Base-by-base conservation (phyloP, 192 early-diverging fungal genomes). In the Cladochytrium replicatum region DNA sequence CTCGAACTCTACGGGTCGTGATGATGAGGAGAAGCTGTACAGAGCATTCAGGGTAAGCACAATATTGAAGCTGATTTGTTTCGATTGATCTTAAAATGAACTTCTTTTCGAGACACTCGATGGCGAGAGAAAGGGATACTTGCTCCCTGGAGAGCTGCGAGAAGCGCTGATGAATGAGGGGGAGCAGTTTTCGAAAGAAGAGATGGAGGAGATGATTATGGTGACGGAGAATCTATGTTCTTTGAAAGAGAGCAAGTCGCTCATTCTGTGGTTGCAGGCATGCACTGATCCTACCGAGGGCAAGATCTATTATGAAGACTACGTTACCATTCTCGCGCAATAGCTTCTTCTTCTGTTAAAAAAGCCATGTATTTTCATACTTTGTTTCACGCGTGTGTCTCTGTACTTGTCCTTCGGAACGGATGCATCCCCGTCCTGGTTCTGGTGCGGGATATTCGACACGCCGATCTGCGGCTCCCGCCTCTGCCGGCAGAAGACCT, bases 161-260 rank as follows among this genome's bases (percentile, higher is more conserved):
- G 15, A 41, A 22, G 58, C 32, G 19, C 46, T 77, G 54, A 62
- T 45, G 42, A 46, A 46, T 2, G 61, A 70, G 29, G 70, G 70
- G 2, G 74, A 77, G 52, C 46, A 63, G 32, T 77, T 77, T 52
- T 39, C 61, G 4, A 22, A 37, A 4, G 74, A 77, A 22, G 74
- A 77, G 44, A 63, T 73, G 29, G 70, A 77, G 3, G 74, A 77
- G 47, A 73, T 77, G 73, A 27, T 75, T 31, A 57, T 56, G 46
- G 70, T 72, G 34, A 31, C 53, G 17, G 7, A n/a, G 7, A 17
- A 26, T 47, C 41, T 22, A 29, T 28, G 17, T 31, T 50, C 40
- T 26, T 11, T n/a, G 19, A 28, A 34, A 19, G 17, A n/a, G 13
- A 6, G 24, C 15, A 46, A 25, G 15, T 17, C 4, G 32, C 54